Evolutionary conservation across 441 rosid species (phyloP).

Genomic region (Gossypium aridum): DNA sequence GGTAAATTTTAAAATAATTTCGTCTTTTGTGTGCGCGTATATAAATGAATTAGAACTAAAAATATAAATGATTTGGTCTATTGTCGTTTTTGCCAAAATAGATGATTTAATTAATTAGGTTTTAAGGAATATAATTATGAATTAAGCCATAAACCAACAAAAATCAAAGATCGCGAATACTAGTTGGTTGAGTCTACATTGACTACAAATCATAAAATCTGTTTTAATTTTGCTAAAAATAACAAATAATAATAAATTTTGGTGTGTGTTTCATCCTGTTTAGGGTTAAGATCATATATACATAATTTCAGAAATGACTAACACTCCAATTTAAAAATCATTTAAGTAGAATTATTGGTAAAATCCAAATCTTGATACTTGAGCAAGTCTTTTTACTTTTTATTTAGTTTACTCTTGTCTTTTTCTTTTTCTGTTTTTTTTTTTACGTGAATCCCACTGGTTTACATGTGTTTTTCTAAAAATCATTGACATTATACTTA

Average conservation of each 20-base stretch:
- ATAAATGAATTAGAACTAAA: not conserved
- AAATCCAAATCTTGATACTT: too few species aligned
- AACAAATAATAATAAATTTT: too few species aligned
- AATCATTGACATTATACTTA: not conserved
- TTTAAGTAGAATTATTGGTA: too few species aligned
- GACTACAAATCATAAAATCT: not conserved
- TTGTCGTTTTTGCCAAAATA: not conserved
- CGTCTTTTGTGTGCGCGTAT: too few species aligned
- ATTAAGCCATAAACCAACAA: not conserved
- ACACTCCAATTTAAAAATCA: too few species aligned
- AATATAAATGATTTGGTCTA: not conserved
- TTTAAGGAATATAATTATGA: not conserved
- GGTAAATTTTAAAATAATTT: too few species aligned
- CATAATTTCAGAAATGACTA: too few species aligned
- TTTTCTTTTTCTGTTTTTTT: too few species aligned
- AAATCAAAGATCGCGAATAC: not conserved
- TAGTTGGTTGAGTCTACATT: slow-evolving; percentile 2
- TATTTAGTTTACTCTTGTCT: too few species aligned
- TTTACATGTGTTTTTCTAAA: not conserved
- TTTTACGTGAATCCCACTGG: not conserved
- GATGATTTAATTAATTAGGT: not conserved
- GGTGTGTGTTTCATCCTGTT: too few species aligned
- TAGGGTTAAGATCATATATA: too few species aligned
- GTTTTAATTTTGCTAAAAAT: not conserved
- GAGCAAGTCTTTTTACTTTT: too few species aligned